Percentiles rank a stretch among this genome's conserved stretches.
Evolutionary conservation across 148 eudicot genomes (phyloP).

Genomic region (Hydrangea macrophylla): DNA sequence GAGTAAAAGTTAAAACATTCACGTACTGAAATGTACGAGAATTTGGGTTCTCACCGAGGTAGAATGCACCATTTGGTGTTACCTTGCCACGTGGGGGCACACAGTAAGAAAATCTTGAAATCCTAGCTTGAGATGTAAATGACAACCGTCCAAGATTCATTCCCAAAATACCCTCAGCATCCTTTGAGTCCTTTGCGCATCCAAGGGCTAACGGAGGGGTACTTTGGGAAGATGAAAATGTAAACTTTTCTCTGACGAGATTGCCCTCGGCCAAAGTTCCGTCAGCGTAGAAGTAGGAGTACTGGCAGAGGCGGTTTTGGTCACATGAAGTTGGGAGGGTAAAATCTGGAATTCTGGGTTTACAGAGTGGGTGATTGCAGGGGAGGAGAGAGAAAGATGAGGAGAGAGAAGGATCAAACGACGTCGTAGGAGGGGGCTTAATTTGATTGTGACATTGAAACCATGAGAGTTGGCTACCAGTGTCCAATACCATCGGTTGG

Average conservation of each 20-base stretch:
- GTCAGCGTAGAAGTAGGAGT: slow-evolving; percentile 57
- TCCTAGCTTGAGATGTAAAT: slow-evolving; percentile 41
- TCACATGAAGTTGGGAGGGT: slow-evolving; percentile 54
- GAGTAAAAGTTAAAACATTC: slow-evolving; percentile 29
- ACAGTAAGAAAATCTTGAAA: slow-evolving; percentile 48
- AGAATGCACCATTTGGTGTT: slow-evolving; percentile 31
- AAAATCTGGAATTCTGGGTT: slow-evolving; percentile 49
- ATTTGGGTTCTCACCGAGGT: slow-evolving; percentile 45
- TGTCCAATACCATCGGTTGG: slow-evolving; percentile 55
- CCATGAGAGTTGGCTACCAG: slow-evolving; percentile 60
- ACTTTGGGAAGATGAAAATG: slow-evolving; percentile 34
- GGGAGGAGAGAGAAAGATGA: slow-evolving; percentile 51
- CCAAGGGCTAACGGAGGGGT: slow-evolving; percentile 55
- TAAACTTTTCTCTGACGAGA: slow-evolving; percentile 42
- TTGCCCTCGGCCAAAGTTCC: slow-evolving; percentile 57
- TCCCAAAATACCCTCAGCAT: slow-evolving; percentile 52
- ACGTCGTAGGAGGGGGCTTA: slow-evolving; percentile 22
- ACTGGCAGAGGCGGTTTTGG: slow-evolving; percentile 52
- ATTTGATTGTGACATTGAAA: slow-evolving; percentile 37
- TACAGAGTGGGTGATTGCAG: slow-evolving; percentile 48
- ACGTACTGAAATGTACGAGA: slow-evolving; percentile 25
- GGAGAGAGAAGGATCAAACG: slow-evolving; percentile 54
- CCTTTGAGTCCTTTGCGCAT: slow-evolving; percentile 39
- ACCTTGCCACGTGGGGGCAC: slow-evolving; percentile 22
- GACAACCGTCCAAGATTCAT: slow-evolving; percentile 51